A percentile compares a stretch with the other conserved stretches of the same genome.
These are phyloP conservation scores for Neoboletus subvelutipes DNA, from an alignment of 768 basidiomycete species.

Conservation along the genomic window DNA sequence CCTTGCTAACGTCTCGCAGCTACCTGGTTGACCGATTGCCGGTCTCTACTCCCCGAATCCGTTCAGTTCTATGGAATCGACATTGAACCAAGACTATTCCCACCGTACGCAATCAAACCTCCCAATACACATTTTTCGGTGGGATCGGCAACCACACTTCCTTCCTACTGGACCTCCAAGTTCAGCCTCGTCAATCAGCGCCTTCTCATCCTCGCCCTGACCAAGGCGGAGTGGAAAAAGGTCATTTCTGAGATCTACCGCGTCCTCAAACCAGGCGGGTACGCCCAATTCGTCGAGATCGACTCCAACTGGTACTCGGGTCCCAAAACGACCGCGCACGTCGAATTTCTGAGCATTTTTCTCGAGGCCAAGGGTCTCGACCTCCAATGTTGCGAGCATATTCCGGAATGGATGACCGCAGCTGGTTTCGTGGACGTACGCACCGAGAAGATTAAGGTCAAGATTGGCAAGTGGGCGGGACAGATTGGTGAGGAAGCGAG, in stretches of 20 bases:
- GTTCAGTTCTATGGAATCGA: conserved; percentile 25
- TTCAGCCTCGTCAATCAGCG: conserved; percentile 35
- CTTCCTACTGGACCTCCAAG: conserved; percentile 27
- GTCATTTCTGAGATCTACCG: conserved; percentile 29
- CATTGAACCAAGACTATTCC: conserved; percentile 20
- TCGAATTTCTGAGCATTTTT: conserved; percentile 9
- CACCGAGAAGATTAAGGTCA: conserved; percentile 8
- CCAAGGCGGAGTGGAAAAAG: conserved; percentile 22
- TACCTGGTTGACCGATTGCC: conserved; percentile 18
- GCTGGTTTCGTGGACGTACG: conserved; percentile 7
- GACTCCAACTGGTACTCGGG: conserved; percentile 17
- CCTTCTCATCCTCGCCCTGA: conserved; percentile 31
- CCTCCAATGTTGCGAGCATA: conserved; percentile 12
- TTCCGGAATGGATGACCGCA: conserved; percentile 3
- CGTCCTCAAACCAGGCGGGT: conserved; percentile 32
- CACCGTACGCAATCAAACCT: background rate
- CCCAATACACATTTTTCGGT: conserved; percentile 15
- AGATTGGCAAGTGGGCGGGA: conserved; percentile 23
- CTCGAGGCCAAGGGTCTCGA: conserved; percentile 12
- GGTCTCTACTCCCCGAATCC: conserved; percentile 7
- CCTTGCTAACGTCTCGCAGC: background rate
- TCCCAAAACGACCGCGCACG: conserved; percentile 6
- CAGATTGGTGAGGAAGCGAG: conserved; percentile 17
- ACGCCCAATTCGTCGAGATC: conserved; percentile 31
- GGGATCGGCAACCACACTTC: conserved; percentile 20